Percentiles rank a stretch among this genome's conserved stretches.
phyloP scores from a whole-genome alignment of 208 protist genomes.

The Chromosphaera perkinsii region DNA sequence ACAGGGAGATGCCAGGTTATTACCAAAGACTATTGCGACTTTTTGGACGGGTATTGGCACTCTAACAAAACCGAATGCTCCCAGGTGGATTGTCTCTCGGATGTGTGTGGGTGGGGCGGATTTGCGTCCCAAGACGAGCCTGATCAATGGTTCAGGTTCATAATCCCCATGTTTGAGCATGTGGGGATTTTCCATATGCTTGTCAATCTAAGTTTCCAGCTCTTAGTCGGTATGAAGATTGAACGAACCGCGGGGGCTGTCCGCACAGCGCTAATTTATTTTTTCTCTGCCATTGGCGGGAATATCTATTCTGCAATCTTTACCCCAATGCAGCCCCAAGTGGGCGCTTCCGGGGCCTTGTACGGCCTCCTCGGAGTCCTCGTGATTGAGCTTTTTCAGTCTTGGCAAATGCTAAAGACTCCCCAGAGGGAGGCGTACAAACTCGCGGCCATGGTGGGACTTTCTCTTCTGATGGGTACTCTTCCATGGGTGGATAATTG shows the following conservation, averaged over 20 bases:
- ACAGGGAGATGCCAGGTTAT: too few species aligned
- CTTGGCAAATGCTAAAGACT: slow-evolving; percentile 30
- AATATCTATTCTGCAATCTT: slow-evolving; percentile 33
- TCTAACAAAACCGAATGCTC: too few species aligned
- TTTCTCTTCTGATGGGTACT: slow-evolving; percentile 14
- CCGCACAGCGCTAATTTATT: slow-evolving; percentile 30
- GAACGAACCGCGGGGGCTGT: slow-evolving; percentile 17
- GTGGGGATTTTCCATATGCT: slow-evolving; percentile 44
- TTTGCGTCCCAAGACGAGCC: slow-evolving; percentile 14
- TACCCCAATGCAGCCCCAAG: slow-evolving; percentile 17
- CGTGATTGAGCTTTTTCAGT: slow-evolving; percentile 36
- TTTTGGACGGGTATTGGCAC: too few species aligned
- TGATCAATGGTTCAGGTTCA: slow-evolving; percentile 37
- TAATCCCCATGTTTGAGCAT: slow-evolving; percentile 45
- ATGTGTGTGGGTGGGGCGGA: slow-evolving; percentile 29
- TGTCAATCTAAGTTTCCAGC: slow-evolving; percentile 22
- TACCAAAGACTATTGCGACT: too few species aligned
- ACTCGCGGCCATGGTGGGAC: background rate
- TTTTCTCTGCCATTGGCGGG: slow-evolving; percentile 37
- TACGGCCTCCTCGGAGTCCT: slow-evolving; percentile 32
- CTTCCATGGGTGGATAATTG: slow-evolving; percentile 25
- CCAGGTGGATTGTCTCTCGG: slow-evolving; percentile 23
- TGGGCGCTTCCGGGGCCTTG: slow-evolving; percentile 16
- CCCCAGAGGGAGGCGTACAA: background rate
- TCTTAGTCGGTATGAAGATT: slow-evolving; percentile 20